Evolutionary conservation across 2,329 filamentous ascomycete species (phyloP).

Genomic region (Phyllosticta ampelicida): DNA sequence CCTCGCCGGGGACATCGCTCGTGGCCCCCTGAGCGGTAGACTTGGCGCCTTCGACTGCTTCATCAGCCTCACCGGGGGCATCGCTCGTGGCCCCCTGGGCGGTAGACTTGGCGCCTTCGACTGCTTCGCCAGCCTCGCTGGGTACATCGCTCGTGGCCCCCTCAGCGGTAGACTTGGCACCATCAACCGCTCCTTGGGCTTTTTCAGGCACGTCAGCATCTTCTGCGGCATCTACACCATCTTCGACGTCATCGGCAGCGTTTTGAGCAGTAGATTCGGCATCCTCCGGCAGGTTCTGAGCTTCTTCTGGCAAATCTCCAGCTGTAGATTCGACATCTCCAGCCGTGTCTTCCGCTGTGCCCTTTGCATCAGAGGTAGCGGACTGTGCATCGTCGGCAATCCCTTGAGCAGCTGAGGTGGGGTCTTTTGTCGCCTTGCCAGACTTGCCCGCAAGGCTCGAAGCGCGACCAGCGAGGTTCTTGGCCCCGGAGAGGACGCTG

Average conservation of each 20-base stretch:
- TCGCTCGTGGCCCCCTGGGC: conserved; percentile 17
- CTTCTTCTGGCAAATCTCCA: conserved; percentile 23
- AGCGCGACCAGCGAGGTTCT: conserved; percentile 37
- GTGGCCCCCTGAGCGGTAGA: conserved; percentile 16
- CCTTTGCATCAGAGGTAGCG: conserved; percentile 17
- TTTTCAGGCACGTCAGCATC: conserved; percentile 12
- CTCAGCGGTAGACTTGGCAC: conserved; percentile 15
- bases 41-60: conserved; percentile 13
- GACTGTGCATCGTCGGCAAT: conserved; percentile 25
- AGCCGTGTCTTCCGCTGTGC: conserved; percentile 21
- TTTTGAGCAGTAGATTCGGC: conserved; percentile 24
- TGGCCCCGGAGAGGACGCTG: conserved; percentile 5
- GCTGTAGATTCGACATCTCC: conserved; percentile 25
- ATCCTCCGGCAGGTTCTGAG: conserved; percentile 16
- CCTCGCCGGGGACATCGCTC: conserved; percentile 15
- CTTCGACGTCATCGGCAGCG: conserved; percentile 14
- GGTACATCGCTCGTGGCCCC: conserved; percentile 17
- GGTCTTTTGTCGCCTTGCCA: conserved; percentile 20
- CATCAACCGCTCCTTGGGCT: conserved; percentile 11
- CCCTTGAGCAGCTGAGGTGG: conserved; percentile 24
- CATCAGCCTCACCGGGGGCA: conserved; percentile 12
- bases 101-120: conserved; percentile 15
- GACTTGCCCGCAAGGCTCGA: conserved; percentile 36
- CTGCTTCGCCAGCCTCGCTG: conserved; percentile 10
- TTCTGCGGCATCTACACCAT: conserved; percentile 16